A percentile compares a stretch with the other conserved stretches of the same genome.
These are phyloP conservation scores for Mycosarcoma mackinlayi DNA, from an alignment of 1,284 basidiomycete genomes.

Conservation along the genomic window DNA sequence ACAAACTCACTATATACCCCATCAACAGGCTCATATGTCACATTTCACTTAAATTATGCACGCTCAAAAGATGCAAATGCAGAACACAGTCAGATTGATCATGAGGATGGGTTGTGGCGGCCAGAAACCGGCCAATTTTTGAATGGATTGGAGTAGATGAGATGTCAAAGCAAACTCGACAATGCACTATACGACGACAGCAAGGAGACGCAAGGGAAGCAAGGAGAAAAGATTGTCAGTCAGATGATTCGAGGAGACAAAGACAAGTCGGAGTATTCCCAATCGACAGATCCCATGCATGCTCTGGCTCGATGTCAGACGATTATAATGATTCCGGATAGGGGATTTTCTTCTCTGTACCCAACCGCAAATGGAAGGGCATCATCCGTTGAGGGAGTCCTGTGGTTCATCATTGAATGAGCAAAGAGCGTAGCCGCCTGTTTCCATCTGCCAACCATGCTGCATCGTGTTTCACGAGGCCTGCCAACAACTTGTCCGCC, in stretches of 20 bases:
- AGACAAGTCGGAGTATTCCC: background rate
- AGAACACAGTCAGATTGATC: background rate
- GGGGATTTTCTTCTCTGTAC: slow-evolving; percentile 54
- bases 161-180: slow-evolving; percentile 22
- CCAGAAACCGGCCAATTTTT: slow-evolving; percentile 20
- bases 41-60: too few species aligned
- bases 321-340: slow-evolving; percentile 61
- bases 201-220: background rate
- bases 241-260: background rate
- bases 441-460: background rate
- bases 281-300: slow-evolving; percentile 2
- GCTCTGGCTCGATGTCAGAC: slow-evolving; percentile 53
- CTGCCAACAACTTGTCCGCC: too few species aligned
- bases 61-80: background rate
- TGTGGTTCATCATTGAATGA: slow-evolving; percentile 55
- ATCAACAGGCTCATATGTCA: too few species aligned
- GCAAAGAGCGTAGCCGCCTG: slow-evolving; percentile 22
- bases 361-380: slow-evolving; percentile 33
- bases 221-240: slow-evolving; percentile 17
- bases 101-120: slow-evolving; percentile 12
- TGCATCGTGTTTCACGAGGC: background rate
- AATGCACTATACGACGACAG: slow-evolving; percentile 17
- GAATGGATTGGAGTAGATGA: slow-evolving; percentile 30
- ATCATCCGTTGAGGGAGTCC: slow-evolving; percentile 63
- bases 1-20: slow-evolving; percentile 3